These are phyloP conservation scores for Escovopsis sp. DNA, from an alignment of 2,329 filamentous ascomycete genomes.

Conservation along the genomic window DNA sequence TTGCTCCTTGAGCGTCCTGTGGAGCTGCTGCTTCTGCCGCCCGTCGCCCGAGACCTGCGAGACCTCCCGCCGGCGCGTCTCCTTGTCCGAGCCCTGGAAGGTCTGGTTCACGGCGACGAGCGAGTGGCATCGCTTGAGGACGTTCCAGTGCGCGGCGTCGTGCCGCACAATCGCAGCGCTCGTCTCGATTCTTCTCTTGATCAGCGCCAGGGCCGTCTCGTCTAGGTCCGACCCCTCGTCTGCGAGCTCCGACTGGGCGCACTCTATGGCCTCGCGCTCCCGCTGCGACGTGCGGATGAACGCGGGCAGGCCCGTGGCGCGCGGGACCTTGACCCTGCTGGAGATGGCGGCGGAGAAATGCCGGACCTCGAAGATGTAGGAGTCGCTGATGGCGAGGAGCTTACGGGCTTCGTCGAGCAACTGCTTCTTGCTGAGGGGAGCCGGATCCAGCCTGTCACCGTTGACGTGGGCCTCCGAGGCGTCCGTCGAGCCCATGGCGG, in stretches of 20 bases:
- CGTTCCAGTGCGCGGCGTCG: conserved; percentile 15
- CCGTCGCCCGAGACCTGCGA: conserved; percentile 9
- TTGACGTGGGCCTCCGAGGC: too few relatives aligned
- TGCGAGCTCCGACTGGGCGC: conserved; percentile 5
- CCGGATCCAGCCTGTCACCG: too few relatives aligned
- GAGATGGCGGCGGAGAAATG: conserved; percentile 5
- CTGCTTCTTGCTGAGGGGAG: background rate
- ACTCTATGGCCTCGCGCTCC: conserved; percentile 7
- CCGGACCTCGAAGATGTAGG: conserved; percentile 10
- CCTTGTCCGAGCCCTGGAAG: conserved; percentile 18
- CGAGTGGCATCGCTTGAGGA: conserved; percentile 17
- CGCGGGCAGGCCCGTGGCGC: conserved; percentile 10
- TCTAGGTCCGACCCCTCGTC: background rate
- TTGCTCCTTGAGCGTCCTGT: conserved; percentile 19
- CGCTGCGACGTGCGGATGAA: conserved; percentile 10
- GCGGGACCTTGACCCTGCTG: conserved; percentile 3
- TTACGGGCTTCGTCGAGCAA: conserved; percentile 5
- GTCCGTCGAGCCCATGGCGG: too few relatives aligned
- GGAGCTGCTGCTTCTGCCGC: conserved; percentile 15
- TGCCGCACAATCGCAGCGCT: conserved; percentile 12
- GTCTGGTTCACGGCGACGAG: conserved; percentile 18
- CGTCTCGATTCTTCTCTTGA: conserved; percentile 12
- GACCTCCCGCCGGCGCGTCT: conserved; percentile 12
- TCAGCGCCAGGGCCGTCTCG: conserved; percentile 4
- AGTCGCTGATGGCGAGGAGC: conserved; percentile 4